phyloP scores from a whole-genome alignment of 768 basidiomycete species.

The Agrocybe praecox region DNA sequence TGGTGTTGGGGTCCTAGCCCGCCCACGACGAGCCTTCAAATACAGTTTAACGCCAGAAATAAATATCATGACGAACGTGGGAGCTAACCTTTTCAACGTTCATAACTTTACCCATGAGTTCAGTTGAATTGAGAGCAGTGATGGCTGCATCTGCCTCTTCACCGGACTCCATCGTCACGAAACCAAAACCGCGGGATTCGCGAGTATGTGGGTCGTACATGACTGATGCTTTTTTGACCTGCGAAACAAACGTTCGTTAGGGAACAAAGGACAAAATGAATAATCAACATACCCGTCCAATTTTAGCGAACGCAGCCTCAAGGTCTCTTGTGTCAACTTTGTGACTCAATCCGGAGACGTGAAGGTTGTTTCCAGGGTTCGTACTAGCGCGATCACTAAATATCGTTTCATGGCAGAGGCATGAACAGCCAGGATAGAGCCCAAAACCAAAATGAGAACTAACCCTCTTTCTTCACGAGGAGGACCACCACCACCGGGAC shows the following conservation, averaged over 20 bases:
- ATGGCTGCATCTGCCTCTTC: conserved; percentile 95
- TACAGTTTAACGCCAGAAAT: conserved; percentile 6
- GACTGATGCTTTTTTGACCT: conserved; percentile 76
- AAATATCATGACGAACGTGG: not conserved
- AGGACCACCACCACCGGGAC: conserved; percentile 53
- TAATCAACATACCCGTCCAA: conserved; percentile 50
- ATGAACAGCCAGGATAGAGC: conserved; percentile 20
- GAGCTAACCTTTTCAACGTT: conserved; percentile 81
- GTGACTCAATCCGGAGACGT: conserved; percentile 60
- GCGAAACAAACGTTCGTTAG: conserved; percentile 6
- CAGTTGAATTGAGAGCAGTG: conserved; percentile 79
- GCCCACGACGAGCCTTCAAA: conserved; percentile 80
- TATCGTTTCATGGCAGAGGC: conserved; percentile 13
- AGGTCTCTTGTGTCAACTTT: conserved; percentile 81
- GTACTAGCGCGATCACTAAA: conserved; percentile 44
- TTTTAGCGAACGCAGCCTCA: conserved; percentile 85
- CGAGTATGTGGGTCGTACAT: conserved; percentile 75
- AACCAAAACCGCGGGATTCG: conserved; percentile 75
- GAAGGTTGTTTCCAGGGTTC: conserved; percentile 69
- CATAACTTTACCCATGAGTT: conserved; percentile 84
- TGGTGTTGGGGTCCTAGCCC: conserved; percentile 91
- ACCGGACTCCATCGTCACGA: conserved; percentile 68
- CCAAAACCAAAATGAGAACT: conserved; percentile 27
- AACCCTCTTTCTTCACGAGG: conserved; percentile 59
- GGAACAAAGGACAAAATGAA: not conserved